Evolutionary conservation across 1,139 yeast species (phyloP), one percentile per base, ranked within the genome.

Genomic region (Hyphopichia wangnamkhiaoensis): DNA sequence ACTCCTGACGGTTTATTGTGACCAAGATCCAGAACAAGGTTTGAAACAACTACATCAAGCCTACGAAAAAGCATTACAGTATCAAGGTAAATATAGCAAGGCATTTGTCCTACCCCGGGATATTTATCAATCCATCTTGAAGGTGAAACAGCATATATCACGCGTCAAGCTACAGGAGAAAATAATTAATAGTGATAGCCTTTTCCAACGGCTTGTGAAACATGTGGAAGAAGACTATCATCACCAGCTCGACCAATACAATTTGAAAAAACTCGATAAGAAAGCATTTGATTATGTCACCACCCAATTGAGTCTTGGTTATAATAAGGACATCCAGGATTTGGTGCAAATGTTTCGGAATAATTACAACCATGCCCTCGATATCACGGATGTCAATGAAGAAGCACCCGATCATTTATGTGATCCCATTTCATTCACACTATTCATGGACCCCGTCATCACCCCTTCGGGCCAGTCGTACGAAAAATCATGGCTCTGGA

Each of bases 401-500:
- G 69, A 68, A 15, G 67, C 69, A 0, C 80, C 80, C 0, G 78
- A 71, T 25, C 60, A 59, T 38, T 52, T 72, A 15, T 43, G 71
- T 14, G 79, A 75, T 44, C 80, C 80, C 5, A 71, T 75, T 20
- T 68, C 78, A 2, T 72, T 69, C 50, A 65, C 67, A 34, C 44
- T 74, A 28, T 73, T 74, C 48, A 50, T 49, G 27, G 72, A 75
- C 33, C 80, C 80, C 0, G 80, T 75, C 5, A 56, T 74, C n/a
- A 62, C 76, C 12, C 76, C 76, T 10, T 65, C 75, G 18, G 80
- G 80, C 2, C 71, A 68, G 26, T 65, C 79, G 1, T 75, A 70
- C 49, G 80, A 75, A 45, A 61, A 67, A 39, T 45, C 70, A 1
- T 58, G 65, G 53, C 52, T 74, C 20, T 38, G 67, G 34, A 66